Base-by-base conservation (phyloP, 1,139 yeast species). In the Cylindricascospora bacillispora region DNA sequence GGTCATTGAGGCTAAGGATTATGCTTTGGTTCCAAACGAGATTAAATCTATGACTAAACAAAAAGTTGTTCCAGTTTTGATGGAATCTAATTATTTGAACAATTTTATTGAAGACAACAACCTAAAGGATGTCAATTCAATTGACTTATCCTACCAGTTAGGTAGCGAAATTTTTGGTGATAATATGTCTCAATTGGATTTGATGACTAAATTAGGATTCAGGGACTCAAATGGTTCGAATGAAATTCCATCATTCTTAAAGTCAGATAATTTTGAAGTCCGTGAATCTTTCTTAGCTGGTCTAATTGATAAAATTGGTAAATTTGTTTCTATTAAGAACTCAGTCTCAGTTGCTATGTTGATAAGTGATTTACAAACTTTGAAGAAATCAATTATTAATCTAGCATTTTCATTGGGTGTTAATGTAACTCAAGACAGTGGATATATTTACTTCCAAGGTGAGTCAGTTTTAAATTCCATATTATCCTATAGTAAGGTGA, bases 251-350 rank as follows among this genome's bases (percentile, higher is more conserved):
- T 6, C 24, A 5, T 30, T 32, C 12, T 35, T 52, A 18, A 32
- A 38, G 4, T 28, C 36, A 25, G 59, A 50, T 15, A 34, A 36
- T 13, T 39, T 59, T 28, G 41, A 30, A n/a, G 51, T 57, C 28
- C 56, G 67, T 44, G 67, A 62, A 45, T 38, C 36, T 16, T 58
- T 57, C 34, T 26, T 62, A 28, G 65, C 66, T 30, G 67, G 66
- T 54, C 39, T 62, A 15, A 40, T 62, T 37, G 67, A 61, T 33
- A 34, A 61, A 11, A 37, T 41, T 29, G 63, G 64, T 29, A 15
- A 15, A 5, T 7, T 10, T 10, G 10, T 7, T 7, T 7, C 7
- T 18, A 10, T 7, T 10, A 18, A 18, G 21, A 10, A 7, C 10
- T 18, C 7, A 7, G 9, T 18, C 10, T 18, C 21, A 18, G 7